A percentile compares a stretch with the other conserved stretches of the same genome.
phyloP scores from a whole-genome alignment of 1,139 yeast genomes.

The Blastobotrys arbuscula region DNA sequence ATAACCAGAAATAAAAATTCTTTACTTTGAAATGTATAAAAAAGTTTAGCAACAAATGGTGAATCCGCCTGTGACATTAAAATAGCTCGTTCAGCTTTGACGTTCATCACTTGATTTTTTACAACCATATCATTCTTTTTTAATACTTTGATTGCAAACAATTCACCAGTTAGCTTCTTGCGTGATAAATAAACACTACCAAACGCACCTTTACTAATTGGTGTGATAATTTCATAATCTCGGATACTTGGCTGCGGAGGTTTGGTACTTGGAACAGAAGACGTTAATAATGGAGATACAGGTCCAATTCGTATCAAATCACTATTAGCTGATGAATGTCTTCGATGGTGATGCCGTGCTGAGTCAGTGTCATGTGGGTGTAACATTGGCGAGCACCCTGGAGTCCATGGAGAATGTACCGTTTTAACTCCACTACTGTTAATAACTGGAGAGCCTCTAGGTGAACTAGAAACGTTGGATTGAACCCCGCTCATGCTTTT shows the following conservation, averaged over 20 bases:
- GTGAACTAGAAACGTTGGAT: slow-evolving; percentile 11
- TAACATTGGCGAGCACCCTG: slow-evolving; percentile 29
- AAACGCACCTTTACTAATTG: slow-evolving; percentile 95
- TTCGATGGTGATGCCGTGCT: slow-evolving; percentile 20
- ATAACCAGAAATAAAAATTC: slow-evolving; percentile 87
- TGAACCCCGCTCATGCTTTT: slow-evolving; percentile 19
- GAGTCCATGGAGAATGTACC: slow-evolving; percentile 26
- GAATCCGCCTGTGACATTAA: slow-evolving; percentile 96
- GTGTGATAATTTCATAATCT: slow-evolving; percentile 87
- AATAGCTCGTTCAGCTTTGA: slow-evolving; percentile 90
- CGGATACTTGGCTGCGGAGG: slow-evolving; percentile 60
- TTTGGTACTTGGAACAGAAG: slow-evolving; percentile 43
- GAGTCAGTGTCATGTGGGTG: slow-evolving; percentile 25
- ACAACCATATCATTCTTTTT: slow-evolving; percentile 95
- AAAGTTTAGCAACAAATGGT: slow-evolving; percentile 87
- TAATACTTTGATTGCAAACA: slow-evolving; percentile 91
- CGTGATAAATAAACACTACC: slow-evolving; percentile 90
- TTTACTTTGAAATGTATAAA: slow-evolving; percentile 81
- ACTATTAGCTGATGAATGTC: slow-evolving; percentile 27
- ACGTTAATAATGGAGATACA: slow-evolving; percentile 71
- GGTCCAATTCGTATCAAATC: slow-evolving; percentile 45
- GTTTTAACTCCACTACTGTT: background rate
- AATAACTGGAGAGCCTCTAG: slow-evolving; percentile 22
- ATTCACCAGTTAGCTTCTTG: slow-evolving; percentile 82
- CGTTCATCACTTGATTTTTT: slow-evolving; percentile 91